A percentile compares a stretch with the other conserved stretches of the same genome.
Conservation (phyloP, 1,284 basidiomycete genomes). For the Ceratobasidium papillatum region DNA sequence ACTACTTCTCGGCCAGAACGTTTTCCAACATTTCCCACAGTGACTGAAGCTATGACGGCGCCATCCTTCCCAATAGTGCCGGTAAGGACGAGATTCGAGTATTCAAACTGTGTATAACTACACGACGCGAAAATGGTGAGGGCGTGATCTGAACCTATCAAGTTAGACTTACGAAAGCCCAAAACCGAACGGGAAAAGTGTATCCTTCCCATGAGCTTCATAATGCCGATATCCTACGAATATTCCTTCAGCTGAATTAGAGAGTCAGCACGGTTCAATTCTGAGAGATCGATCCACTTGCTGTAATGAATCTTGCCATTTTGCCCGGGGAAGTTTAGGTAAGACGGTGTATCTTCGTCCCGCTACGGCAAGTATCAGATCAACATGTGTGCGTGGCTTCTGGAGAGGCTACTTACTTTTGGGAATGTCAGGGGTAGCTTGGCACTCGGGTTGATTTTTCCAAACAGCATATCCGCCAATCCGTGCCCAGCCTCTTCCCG, state of each 20-base stretch:
- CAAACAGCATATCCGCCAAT: constrained; percentile 48
- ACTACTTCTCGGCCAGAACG: constrained; percentile 50
- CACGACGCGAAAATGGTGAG: no score
- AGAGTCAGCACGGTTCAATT: constrained; percentile 28
- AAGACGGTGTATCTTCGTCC: constrained; percentile 44
- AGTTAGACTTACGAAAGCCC: constrained; percentile 46
- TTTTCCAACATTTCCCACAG: constrained; percentile 53
- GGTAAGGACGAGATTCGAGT: constrained; percentile 38
- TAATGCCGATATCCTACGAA: constrained; percentile 46
- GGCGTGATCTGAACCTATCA: no score
- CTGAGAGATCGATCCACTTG: no score
- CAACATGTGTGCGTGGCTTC: no score
- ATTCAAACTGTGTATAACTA: constrained; percentile 40
- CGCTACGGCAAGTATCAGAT: constrained; percentile 6
- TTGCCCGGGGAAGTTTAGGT: constrained; percentile 44
- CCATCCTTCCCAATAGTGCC: constrained; percentile 22
- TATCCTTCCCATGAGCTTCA: constrained; percentile 42
- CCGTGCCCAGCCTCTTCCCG: constrained; percentile 57
- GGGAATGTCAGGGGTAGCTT: constrained; percentile 46
- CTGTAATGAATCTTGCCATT: constrained; percentile 41
- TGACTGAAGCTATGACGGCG: constrained; percentile 47
- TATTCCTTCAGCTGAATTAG: constrained; percentile 42
- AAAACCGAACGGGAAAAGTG: constrained; percentile 46
- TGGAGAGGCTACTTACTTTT: constrained; percentile 16
- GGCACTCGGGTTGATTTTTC: constrained; percentile 47